Evolutionary conservation across 192 early-diverging fungal species (phyloP).

Genomic region (Gonapodya sp.): DNA sequence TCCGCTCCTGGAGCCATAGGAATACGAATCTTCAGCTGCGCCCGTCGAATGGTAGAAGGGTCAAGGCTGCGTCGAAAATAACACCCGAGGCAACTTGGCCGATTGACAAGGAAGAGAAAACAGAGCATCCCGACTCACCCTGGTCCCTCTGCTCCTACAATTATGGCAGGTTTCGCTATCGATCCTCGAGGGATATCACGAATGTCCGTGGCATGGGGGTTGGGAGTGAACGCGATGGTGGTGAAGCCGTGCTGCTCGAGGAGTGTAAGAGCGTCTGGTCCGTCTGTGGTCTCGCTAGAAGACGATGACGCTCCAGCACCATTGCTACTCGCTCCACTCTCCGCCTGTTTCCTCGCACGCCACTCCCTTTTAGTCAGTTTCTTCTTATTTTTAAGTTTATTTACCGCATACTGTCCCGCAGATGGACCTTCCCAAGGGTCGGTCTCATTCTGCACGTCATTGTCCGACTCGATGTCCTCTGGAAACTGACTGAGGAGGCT

Average conservation of each 20-base stretch:
- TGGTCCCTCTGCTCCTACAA: slow-evolving; percentile 3
- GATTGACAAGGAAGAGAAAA: neutral
- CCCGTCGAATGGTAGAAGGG: neutral
- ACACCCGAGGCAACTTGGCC: neutral
- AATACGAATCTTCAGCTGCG: neutral
- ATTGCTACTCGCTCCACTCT: neutral
- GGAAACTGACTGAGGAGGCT: too few species aligned
- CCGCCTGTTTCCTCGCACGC: neutral
- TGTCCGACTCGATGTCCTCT: neutral
- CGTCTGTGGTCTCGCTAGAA: neutral
- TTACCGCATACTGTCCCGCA: neutral
- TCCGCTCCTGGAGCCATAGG: neutral
- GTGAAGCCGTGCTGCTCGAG: neutral
- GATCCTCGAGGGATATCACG: neutral
- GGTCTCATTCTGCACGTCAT: neutral
- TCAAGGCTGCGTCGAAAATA: too few species aligned
- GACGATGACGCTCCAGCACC: too few species aligned
- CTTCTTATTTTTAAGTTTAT: neutral
- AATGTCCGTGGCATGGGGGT: slow-evolving; percentile 1
- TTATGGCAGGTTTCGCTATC: neutral
- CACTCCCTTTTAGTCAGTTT: neutral
- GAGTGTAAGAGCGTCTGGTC: neutral
- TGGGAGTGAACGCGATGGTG: slow-evolving; percentile 3
- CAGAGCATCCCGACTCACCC: neutral
- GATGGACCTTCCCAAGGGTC: neutral